Conservation (phyloP, 2,329 filamentous ascomycete genomes). For the Fusarium torulosum region DNA sequence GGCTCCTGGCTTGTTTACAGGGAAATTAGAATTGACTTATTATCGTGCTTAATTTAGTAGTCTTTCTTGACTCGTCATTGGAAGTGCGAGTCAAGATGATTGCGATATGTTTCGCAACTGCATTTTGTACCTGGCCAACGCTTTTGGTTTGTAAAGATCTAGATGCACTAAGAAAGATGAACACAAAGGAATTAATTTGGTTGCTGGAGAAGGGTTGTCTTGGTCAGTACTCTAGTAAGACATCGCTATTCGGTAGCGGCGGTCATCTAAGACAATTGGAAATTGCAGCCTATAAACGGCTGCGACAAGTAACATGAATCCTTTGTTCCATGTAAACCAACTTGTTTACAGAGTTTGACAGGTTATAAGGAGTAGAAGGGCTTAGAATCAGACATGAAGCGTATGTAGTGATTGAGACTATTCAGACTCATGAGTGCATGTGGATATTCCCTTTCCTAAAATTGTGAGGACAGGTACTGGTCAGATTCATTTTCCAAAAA, state of each 20-base stretch:
- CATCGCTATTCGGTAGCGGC: not conserved
- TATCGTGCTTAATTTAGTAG: not conserved
- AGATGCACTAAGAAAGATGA: not conserved
- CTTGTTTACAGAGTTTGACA: not conserved
- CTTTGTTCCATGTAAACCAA: too few species aligned
- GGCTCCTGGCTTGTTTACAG: not conserved
- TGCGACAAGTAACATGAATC: not conserved
- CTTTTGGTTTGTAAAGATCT: not conserved
- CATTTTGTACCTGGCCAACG: constrained; percentile 17
- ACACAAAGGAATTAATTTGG: not conserved
- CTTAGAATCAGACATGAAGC: too few species aligned
- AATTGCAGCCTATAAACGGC: not conserved
- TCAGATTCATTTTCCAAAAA: too few species aligned
- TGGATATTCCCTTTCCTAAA: too few species aligned
- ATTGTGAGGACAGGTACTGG: too few species aligned
- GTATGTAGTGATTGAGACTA: too few species aligned
- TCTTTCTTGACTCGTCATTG: not conserved
- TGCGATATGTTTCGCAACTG: not conserved
- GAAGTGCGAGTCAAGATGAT: not conserved
- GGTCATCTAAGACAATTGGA: not conserved
- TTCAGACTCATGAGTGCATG: too few species aligned
- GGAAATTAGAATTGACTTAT: too few species aligned
- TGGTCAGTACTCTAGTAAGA: not conserved
- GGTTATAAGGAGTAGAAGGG: not conserved
- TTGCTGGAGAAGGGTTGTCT: constrained; percentile 11